These are phyloP conservation scores for Ceratonia siliqua DNA, from an alignment of 306 rosid species.

Conservation along the genomic window DNA sequence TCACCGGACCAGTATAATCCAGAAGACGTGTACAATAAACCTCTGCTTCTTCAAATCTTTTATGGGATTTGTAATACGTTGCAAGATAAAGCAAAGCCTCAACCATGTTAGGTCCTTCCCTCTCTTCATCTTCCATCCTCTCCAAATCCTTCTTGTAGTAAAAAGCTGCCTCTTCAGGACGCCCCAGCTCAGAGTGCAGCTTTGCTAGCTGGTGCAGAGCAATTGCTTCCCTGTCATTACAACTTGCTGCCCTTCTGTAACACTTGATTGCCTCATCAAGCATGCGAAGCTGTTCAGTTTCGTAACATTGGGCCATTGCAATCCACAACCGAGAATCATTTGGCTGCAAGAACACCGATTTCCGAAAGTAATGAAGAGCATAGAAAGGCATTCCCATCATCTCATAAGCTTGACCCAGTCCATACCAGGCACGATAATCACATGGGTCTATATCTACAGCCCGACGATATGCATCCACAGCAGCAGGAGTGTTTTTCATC, in stretches of 20 bases:
- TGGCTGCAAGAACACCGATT: constrained; percentile 90
- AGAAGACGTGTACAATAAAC: constrained; percentile 93
- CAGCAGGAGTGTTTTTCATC: constrained; percentile 99
- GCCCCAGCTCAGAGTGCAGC: constrained; percentile 70
- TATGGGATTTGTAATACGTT: constrained; percentile 52
- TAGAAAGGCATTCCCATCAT: constrained; percentile 97
- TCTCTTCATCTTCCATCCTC: constrained; percentile 94
- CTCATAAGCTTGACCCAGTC: constrained; percentile 97
- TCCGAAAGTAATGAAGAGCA: constrained; percentile 92
- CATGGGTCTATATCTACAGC: constrained; percentile 85
- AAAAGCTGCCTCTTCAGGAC: constrained; percentile 83
- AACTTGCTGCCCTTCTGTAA: constrained; percentile 81
- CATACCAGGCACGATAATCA: constrained; percentile 99
- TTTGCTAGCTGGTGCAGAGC: constrained; percentile 87
- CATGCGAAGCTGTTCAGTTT: constrained; percentile 84
- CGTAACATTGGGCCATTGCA: constrained; percentile 94
- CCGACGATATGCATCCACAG: constrained; percentile 94
- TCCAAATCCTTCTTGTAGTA: constrained; percentile 91
- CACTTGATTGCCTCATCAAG: constrained; percentile 88
- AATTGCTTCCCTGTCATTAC: constrained; percentile 91
- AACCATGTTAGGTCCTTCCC: constrained; percentile 96
- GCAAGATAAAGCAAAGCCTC: constrained; percentile 88
- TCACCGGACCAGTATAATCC: constrained; percentile 93
- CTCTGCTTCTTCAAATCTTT: constrained; percentile 87
- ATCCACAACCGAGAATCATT: constrained; percentile 95